Base-by-base conservation (phyloP, 495 filamentous ascomycete species). In the Rhypophila decipiens region DNA sequence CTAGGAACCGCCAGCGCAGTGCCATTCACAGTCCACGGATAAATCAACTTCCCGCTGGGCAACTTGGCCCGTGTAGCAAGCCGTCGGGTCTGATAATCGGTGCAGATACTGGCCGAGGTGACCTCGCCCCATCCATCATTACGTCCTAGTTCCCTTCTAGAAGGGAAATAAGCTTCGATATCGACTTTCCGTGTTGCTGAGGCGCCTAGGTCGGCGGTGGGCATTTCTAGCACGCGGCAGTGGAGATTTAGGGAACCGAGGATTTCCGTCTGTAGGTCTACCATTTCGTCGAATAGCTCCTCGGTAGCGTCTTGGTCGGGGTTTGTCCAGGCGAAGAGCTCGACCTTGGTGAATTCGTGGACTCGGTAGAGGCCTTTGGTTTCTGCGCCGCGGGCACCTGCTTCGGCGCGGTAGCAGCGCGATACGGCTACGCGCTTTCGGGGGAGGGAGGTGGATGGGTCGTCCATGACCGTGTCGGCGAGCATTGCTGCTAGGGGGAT, bases 261-360 rank as follows among this genome's bases (percentile, higher is more conserved):
- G 46, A 97, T 86, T 57, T 89, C 80, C n/a, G 76, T 84, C 65
- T 98, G 93, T 20, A 96, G 80, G 36, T 77, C 72, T 22, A 96
- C 63, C 70, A 98, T 86, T 57, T 95, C 88, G 47, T 83, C 63
- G 63, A 96, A 96, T 22, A 89, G 60, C 1, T 76, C 73, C 12
- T 75, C 64, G 0, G 78, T 67, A 1, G 65, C 59, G 3, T 53
- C 48, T 0, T 37, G 42, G 20, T 71, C 71, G 9, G 83, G 80
- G 0, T 68, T 37, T 4, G 80, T 80, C 91, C 91, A 98, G 0
- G 82, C 87, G 61, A 98, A 98, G 71, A 98, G 81, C 63, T 98
- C 93, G 1, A 97, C 91, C 59, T 98, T 98, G 33, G 89, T 95
- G 68, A 98, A 98, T 63, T 98, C 93, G 70, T 97, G 93, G n/a